Conservation (phyloP, 495 filamentous ascomycete species). For the Aspergillus coremiiformis region DNA sequence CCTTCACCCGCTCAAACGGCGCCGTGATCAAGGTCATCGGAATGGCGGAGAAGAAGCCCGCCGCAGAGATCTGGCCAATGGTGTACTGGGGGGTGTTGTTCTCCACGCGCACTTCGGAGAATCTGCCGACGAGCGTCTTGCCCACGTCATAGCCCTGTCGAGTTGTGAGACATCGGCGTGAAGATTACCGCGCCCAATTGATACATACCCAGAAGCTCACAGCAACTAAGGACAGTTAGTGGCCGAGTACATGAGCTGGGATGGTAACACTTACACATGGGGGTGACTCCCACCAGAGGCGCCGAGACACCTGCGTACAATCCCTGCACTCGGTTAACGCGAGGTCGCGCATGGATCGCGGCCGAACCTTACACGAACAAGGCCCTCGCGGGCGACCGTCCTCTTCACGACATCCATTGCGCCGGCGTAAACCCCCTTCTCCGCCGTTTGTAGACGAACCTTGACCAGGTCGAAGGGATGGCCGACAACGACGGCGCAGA, state of each 20-base stretch:
- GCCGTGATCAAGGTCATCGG: slow-evolving; percentile 98
- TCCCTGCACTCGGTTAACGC: slow-evolving; percentile 42
- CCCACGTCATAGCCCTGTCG: slow-evolving; percentile 83
- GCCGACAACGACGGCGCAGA: slow-evolving; percentile 87
- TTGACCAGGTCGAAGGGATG: slow-evolving; percentile 98
- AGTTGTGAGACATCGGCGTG: slow-evolving; percentile 23
- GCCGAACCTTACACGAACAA: slow-evolving; percentile 46
- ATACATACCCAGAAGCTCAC: slow-evolving; percentile 78
- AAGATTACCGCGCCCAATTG: not conserved
- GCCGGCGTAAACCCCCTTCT: slow-evolving; percentile 82
- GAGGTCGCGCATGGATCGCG: not conserved
- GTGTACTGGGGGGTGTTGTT: slow-evolving; percentile 58
- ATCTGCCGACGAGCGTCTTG: slow-evolving; percentile 69
- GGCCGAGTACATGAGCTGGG: not conserved
- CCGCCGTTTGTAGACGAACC: slow-evolving; percentile 91
- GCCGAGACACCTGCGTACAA: slow-evolving; percentile 96
- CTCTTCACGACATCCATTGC: slow-evolving; percentile 89
- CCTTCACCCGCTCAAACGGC: slow-evolving; percentile 97
- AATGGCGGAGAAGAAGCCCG: slow-evolving; percentile 95
- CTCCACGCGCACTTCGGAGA: slow-evolving; percentile 55
- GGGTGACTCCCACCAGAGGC: slow-evolving; percentile 89
- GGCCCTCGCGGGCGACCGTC: slow-evolving; percentile 79
- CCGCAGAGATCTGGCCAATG: slow-evolving; percentile 81
- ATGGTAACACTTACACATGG: slow-evolving; percentile 74
- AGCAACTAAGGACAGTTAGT: slow-evolving; percentile 55